Evolutionary conservation across 2,329 filamentous ascomycete species (phyloP).

Genomic region (Thielaviopsis punctulata): DNA sequence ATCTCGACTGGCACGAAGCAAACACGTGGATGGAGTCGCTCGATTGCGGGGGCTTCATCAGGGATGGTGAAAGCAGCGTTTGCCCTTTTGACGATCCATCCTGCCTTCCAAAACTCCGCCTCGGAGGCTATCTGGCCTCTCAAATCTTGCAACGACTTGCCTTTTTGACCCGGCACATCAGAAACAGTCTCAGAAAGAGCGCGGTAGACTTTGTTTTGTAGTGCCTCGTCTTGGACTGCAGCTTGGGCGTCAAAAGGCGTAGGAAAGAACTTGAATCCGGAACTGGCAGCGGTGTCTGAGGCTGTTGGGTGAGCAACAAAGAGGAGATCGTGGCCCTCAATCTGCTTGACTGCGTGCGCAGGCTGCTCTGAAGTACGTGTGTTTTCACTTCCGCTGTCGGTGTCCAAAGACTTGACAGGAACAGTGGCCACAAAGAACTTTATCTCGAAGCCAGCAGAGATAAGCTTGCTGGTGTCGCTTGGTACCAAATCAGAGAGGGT

Average conservation of each 20-base stretch:
- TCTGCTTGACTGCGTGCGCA: background rate
- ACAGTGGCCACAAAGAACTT: conserved; percentile 19
- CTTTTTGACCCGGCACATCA: conserved; percentile 13
- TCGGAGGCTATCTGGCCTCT: conserved; percentile 14
- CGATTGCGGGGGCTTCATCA: conserved; percentile 14
- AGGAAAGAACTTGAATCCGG: background rate
- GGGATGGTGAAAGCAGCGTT: conserved; percentile 21
- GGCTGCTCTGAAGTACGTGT: background rate
- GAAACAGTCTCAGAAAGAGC: conserved; percentile 16
- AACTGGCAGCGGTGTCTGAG: background rate
- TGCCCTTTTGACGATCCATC: conserved; percentile 25
- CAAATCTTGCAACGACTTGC: conserved; percentile 18
- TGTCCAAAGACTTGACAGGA: background rate
- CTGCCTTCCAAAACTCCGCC: conserved; percentile 20
- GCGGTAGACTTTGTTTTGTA: conserved; percentile 15
- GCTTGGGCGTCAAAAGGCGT: background rate
- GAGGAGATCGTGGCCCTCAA: background rate
- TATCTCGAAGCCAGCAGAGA: conserved; percentile 18
- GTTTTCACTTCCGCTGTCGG: background rate
- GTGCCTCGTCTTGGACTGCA: background rate
- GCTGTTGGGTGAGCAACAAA: background rate
- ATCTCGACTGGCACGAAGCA: conserved; percentile 22
- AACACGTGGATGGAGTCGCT: conserved; percentile 14
- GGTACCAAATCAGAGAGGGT: too few relatives aligned
- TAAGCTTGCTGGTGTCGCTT: background rate